These are phyloP conservation scores for Plasmopara halstedii DNA, from an alignment of 352 stramenopile genomes.

Conservation along the genomic window DNA sequence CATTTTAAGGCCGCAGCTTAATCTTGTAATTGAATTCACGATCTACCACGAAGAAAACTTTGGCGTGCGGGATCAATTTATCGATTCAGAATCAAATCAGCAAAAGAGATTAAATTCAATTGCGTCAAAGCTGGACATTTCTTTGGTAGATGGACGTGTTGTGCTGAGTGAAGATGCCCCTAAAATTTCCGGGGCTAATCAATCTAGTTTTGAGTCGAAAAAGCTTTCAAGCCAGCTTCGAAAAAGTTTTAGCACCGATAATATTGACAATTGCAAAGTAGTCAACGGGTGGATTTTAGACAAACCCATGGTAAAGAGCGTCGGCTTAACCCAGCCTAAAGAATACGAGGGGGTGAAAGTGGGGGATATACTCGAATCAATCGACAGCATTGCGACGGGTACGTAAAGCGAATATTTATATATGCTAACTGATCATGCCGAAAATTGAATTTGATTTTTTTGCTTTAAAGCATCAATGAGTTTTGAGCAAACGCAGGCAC, in stretches of 20 bases:
- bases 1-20: constrained; percentile 38
- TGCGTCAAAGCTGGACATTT: constrained; percentile 25
- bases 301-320: constrained; percentile 37
- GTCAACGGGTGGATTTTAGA: constrained; percentile 40
- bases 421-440: not conserved
- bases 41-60: constrained; percentile 48
- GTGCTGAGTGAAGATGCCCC: constrained; percentile 40
- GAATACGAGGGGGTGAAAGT: constrained; percentile 39
- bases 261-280: constrained; percentile 32
- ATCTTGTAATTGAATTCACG: constrained; percentile 48
- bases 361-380: constrained; percentile 61
- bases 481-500: constrained; percentile 42
- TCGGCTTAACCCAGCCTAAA: constrained; percentile 18
- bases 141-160: constrained; percentile 22
- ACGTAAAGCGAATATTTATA: not conserved
- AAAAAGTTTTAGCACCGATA: constrained; percentile 56
- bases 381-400: constrained; percentile 70
- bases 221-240: constrained; percentile 18
- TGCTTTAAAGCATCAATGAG: constrained; percentile 41
- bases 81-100: not conserved
- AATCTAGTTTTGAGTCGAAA: constrained; percentile 5
- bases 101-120: constrained; percentile 26
- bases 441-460: constrained; percentile 1
- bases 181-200: constrained; percentile 1
- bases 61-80: constrained; percentile 7